These are phyloP conservation scores for Heracleum sosnowskyi DNA, from an alignment of 129 eudicot genomes.

Conservation along the genomic window DNA sequence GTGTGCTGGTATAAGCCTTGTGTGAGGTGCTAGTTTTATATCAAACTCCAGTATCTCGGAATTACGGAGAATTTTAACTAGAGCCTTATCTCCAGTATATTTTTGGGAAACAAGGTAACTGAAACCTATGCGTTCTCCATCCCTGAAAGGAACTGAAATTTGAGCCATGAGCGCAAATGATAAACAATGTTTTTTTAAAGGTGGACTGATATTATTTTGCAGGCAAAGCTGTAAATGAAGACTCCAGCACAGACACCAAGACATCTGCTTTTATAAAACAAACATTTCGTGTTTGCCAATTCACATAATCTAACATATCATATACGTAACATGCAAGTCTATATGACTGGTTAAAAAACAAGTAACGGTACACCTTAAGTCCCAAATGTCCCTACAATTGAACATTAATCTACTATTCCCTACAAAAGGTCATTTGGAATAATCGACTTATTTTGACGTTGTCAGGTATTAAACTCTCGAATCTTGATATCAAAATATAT, in stretches of 20 bases:
- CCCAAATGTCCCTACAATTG: neutral
- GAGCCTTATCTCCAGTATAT: conserved; percentile 44
- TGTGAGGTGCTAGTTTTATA: conserved; percentile 50
- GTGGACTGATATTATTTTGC: neutral
- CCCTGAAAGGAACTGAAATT: conserved; percentile 53
- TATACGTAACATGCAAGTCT: neutral
- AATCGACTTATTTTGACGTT: neutral
- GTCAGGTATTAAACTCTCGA: neutral
- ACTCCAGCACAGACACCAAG: neutral
- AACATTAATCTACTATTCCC: neutral
- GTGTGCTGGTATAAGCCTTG: conserved; percentile 52
- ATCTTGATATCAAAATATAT: neutral
- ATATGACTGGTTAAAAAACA: neutral
- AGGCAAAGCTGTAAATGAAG: neutral
- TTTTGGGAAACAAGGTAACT: conserved; percentile 64
- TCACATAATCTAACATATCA: neutral
- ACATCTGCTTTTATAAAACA: neutral
- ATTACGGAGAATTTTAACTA: conserved; percentile 45
- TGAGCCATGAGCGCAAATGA: conserved; percentile 2
- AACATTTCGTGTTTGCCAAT: neutral
- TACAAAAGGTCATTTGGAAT: neutral
- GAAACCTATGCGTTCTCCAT: conserved; percentile 60
- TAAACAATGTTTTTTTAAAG: neutral
- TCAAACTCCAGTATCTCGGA: conserved; percentile 38
- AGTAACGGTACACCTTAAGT: neutral